A percentile compares a stretch with the other conserved stretches of the same genome.
Conservation (phyloP, 2,329 filamentous ascomycete species). For the Pestalotiopsis sp. region DNA sequence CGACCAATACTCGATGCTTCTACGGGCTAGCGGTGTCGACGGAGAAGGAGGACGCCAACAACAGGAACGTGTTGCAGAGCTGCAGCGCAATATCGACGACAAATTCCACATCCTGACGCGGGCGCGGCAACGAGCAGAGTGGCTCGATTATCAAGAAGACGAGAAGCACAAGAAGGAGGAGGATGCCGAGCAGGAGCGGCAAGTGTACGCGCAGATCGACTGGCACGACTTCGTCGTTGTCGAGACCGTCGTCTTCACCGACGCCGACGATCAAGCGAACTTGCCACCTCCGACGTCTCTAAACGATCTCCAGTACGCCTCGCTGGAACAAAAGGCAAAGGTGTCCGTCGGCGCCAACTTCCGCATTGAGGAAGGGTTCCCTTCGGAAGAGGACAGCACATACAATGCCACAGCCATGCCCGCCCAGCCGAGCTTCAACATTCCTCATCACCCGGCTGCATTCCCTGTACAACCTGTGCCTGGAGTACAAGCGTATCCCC, state of each 20-base stretch:
- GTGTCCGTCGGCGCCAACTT: slow-evolving; percentile 81
- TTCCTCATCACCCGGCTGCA: slow-evolving; percentile 45
- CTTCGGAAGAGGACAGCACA: slow-evolving; percentile 71
- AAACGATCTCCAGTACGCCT: slow-evolving; percentile 90
- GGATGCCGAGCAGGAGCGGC: slow-evolving; percentile 78
- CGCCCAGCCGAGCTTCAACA: slow-evolving; percentile 41
- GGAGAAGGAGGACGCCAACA: slow-evolving; percentile 70
- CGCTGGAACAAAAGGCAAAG: slow-evolving; percentile 91
- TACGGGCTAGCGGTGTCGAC: slow-evolving; percentile 69
- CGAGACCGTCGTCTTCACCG: slow-evolving; percentile 90
- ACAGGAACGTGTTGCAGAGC: slow-evolving; percentile 70
- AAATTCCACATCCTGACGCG: slow-evolving; percentile 79
- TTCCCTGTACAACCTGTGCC: slow-evolving; percentile 37
- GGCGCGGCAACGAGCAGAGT: slow-evolving; percentile 85
- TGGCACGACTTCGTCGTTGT: slow-evolving; percentile 98
- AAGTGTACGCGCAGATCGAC: slow-evolving; percentile 82
- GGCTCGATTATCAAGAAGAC: slow-evolving; percentile 79
- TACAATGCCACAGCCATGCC: slow-evolving; percentile 51
- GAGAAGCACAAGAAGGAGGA: slow-evolving; percentile 91
- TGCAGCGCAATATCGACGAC: slow-evolving; percentile 76
- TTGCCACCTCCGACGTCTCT: slow-evolving; percentile 88
- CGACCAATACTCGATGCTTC: slow-evolving; percentile 86
- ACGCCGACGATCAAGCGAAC: slow-evolving; percentile 82
- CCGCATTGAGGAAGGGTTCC: slow-evolving; percentile 94
- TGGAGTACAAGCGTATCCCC: slow-evolving; percentile 32